Evolutionary conservation across 192 early-diverging fungal genomes (phyloP).

Genomic region (Coemansia sp.): DNA sequence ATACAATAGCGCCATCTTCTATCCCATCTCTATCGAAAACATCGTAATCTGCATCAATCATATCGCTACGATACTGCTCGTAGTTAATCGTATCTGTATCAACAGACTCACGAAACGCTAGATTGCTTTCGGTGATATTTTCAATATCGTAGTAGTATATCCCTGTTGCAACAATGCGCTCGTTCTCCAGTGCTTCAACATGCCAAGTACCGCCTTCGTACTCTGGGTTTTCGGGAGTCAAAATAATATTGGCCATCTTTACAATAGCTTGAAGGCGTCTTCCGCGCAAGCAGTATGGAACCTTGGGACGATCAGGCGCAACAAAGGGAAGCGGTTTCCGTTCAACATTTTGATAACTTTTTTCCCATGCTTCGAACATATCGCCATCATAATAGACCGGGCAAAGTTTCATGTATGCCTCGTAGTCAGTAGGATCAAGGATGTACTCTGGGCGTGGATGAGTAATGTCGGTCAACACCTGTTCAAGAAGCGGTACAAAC

Average conservation of each 20-base stretch:
- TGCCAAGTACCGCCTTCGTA: conserved; percentile 65
- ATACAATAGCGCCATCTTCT: background rate
- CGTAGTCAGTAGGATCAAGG: conserved; percentile 19
- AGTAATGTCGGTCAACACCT: conserved; percentile 37
- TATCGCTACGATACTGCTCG: conserved; percentile 23
- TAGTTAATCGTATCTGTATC: conserved; percentile 14
- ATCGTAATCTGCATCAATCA: conserved; percentile 39
- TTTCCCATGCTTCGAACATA: conserved; percentile 23
- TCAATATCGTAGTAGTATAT: conserved; percentile 70
- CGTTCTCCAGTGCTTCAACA: conserved; percentile 68
- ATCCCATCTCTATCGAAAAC: conserved; percentile 17
- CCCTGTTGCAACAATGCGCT: conserved; percentile 70
- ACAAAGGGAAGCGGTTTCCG: conserved; percentile 43
- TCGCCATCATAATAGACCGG: conserved; percentile 17
- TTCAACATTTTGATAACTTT: conserved; percentile 16
- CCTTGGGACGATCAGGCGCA: conserved; percentile 19
- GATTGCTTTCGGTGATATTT: conserved; percentile 64
- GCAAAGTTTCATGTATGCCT: background rate
- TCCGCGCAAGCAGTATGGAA: conserved; percentile 37
- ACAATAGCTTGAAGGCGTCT: conserved; percentile 61
- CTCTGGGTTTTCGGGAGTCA: conserved; percentile 63
- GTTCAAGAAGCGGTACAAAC: conserved; percentile 67
- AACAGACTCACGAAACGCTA: conserved; percentile 54
- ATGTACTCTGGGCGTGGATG: conserved; percentile 16
- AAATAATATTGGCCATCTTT: conserved; percentile 66